Base-by-base conservation (phyloP, 805 yeast genomes). In the Kuraishia ogatae region DNA sequence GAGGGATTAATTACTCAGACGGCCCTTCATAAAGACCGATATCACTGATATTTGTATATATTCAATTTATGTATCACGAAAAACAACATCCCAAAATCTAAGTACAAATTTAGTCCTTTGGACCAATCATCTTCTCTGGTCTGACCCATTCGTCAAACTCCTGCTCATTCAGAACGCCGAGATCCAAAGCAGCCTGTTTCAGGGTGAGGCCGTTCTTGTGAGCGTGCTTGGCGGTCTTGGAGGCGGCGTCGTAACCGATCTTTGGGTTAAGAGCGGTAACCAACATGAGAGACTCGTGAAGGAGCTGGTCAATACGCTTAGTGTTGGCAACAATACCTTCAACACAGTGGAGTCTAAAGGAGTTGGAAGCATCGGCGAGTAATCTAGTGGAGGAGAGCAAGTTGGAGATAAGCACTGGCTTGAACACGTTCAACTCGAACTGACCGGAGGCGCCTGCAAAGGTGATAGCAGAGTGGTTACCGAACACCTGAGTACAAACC, bases 401-500 rank as follows among this genome's bases (percentile, higher is more conserved):
- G 83, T 93, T 94, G 58, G 92, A 80, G 67, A 89, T 90, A 89
- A 94, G 75, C 54, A 94, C 90, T 53, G 99, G 99, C 81, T 94
- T 94, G 86, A 90, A 94, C 50, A 92, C 99, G 73, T 94, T 94
- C 72, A 94, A 84, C 80, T 94, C 99, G 65, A 94, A 94, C 78
- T 94, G 99, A 65, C 99, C 99, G 47, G 96, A 89, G 46, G 99
- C 97, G 68, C 99, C 99, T 50, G 97, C 96, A 70, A 89, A 90
- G 39, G 98, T 92, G 75, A 94, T 89, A 60, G 97, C 83, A 50
- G 97, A 75, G 75, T 94, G 85, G 84, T 94, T 94, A 72, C 99
- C 99, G 70, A 94, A 90, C 26, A 94, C 97, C 80, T 94, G 99
- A 60, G 94, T 83, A 70, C 97, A 91, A 59, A 93, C 97, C 96